Evolutionary conservation across 805 yeast species (phyloP), one percentile per base, ranked within the genome.

Genomic region (Saccharomycopsis babjevae): DNA sequence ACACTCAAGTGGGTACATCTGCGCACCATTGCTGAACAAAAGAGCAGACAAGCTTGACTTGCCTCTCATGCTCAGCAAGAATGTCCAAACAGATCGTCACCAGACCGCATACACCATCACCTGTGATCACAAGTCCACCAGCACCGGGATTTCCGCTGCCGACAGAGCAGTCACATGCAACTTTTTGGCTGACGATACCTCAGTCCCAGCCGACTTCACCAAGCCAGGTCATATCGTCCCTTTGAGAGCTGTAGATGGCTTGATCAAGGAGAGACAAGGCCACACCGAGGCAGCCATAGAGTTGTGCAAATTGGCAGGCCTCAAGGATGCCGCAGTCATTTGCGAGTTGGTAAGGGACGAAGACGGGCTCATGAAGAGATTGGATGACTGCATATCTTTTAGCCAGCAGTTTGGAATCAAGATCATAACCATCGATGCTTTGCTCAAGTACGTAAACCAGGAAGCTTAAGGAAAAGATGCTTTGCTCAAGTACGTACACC

Each of bases 281-380:
- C 99, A 94, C 72, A 94, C 99, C 11, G 99, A 94, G 75, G 98
- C 99, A 18, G 91, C 90, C 32, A 96, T 94, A 8, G 96, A 93
- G 70, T 78, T 94, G 65, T 85, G 96, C 70, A 75, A 76, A 68
- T 77, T 92, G 68, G 80, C 93, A 6, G 91, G 90, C 0, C 77
- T 88, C 67, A 82, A 82, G 65, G 96, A 94, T 1, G 99, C 90
- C 1, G 96, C 88, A 16, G 94, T 88, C 42, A 93, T 94, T 67
- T 89, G 98, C 73, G 99, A 94, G 76, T 77, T 94, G 67, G 98
- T 94, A 28, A 83, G 87, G 61, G 98, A 91, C 66, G 87, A 84
- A 56, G 98, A 94, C 69, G 99, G 99, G 0, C 77, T 87, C 65
- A 94, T 94, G 98, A 90, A 92, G 86, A 84, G 99, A 72, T 77